These are phyloP conservation scores for Cicer pinnatifidum DNA, from an alignment of 306 rosid species.

Conservation along the genomic window DNA sequence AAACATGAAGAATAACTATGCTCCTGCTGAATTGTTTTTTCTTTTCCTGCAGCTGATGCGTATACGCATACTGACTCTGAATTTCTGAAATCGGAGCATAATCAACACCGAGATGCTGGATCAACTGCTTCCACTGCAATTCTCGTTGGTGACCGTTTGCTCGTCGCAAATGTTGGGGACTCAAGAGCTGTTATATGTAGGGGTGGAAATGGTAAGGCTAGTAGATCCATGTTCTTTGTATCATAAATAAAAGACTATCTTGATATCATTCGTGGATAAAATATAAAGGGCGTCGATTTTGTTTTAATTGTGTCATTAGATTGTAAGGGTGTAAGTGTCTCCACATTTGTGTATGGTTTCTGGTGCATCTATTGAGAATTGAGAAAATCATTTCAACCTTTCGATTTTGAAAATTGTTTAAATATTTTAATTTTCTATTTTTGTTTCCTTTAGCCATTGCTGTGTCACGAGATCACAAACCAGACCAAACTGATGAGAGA, in stretches of 20 bases:
- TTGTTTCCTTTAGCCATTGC: constrained; percentile 75
- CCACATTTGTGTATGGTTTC: not conserved
- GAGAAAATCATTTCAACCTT: constrained; percentile 29
- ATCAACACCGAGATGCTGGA: constrained; percentile 93
- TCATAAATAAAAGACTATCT: constrained; percentile 10
- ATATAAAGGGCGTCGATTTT: not conserved
- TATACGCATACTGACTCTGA: constrained; percentile 89
- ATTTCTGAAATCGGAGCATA: constrained; percentile 94
- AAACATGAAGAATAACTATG: constrained; percentile 31
- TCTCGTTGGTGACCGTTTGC: constrained; percentile 92
- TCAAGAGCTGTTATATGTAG: constrained; percentile 95
- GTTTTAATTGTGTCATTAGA: not conserved
- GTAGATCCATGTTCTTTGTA: not conserved
- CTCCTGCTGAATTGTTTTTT: constrained; percentile 15
- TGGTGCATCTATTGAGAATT: constrained; percentile 24
- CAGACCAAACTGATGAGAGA: constrained; percentile 98
- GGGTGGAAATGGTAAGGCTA: constrained; percentile 81
- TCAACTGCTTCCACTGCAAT: constrained; percentile 99
- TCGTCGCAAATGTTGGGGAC: constrained; percentile 97
- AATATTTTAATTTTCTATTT: constrained; percentile 9
- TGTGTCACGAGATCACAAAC: constrained; percentile 98
- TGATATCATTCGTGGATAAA: not conserved
- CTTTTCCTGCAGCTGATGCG: constrained; percentile 79
- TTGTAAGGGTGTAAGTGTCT: not conserved
- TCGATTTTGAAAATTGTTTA: not conserved